phyloP scores from a whole-genome alignment of 116 monocot genomes.

The Posidonia oceanica region DNA sequence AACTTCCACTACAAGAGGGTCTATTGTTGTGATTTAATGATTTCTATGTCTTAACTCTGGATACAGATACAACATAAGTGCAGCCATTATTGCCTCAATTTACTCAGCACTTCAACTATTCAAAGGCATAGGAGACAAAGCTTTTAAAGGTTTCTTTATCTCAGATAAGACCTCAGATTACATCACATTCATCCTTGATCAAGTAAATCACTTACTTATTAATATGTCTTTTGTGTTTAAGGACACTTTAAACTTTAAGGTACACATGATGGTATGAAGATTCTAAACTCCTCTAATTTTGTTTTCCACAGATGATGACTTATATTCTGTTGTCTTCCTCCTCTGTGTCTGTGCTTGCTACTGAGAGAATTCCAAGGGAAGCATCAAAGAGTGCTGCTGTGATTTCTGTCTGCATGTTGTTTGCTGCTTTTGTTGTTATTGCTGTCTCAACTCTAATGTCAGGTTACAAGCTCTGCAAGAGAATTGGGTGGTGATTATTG shows the following conservation, averaged over 20 bases:
- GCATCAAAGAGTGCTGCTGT: not conserved
- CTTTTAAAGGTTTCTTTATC: conserved; percentile 10
- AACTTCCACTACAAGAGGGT: not conserved
- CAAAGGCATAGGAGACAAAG: conserved; percentile 13
- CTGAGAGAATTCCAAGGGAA: not conserved
- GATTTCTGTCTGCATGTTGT: conserved; percentile 7
- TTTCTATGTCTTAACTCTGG: not conserved
- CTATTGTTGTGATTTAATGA: not conserved
- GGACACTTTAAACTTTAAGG: not conserved
- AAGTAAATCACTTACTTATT: conserved; percentile 7
- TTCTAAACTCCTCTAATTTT: not conserved
- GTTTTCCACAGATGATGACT: conserved; percentile 12
- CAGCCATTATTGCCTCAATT: conserved; percentile 4
- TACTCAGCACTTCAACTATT: conserved; percentile 15
- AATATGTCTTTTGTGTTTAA: no score
- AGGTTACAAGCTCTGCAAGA: conserved; percentile 24
- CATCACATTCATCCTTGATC: conserved; percentile 24
- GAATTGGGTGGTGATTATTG: conserved; percentile 19
- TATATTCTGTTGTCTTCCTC: conserved; percentile 17
- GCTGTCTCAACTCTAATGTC: conserved; percentile 10
- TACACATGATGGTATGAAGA: not conserved
- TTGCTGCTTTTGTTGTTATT: conserved; percentile 13
- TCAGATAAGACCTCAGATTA: conserved; percentile 10
- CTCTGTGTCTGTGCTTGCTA: conserved; percentile 5
- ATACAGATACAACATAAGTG: conserved; percentile 10